Percentiles rank a stretch among this genome's conserved stretches.
Conservation (phyloP, 805 yeast genomes). For the Ogataea corticis region DNA sequence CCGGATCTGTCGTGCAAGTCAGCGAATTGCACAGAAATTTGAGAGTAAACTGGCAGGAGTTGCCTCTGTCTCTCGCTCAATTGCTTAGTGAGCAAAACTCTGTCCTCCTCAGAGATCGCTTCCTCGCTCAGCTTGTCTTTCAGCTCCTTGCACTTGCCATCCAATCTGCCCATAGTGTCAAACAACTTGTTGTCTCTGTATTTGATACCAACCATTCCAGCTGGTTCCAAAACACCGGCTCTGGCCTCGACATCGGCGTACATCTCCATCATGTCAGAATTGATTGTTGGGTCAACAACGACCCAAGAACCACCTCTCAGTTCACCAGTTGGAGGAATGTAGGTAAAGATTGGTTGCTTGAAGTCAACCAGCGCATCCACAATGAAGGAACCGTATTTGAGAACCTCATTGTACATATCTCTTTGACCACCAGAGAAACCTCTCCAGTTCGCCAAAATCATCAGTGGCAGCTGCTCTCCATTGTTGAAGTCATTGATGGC, state of each 20-base stretch:
- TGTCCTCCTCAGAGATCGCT: conserved; percentile 61
- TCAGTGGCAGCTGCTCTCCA: conserved; percentile 96
- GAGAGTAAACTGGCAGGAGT: conserved; percentile 85
- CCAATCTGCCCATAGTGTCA: conserved; percentile 90
- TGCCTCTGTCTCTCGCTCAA: conserved; percentile 76
- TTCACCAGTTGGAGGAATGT: conserved; percentile 98
- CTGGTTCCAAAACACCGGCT: conserved; percentile 98
- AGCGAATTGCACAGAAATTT: conserved; percentile 93
- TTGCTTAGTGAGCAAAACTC: conserved; percentile 61
- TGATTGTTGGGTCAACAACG: conserved; percentile 97
- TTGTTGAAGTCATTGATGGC: conserved; percentile 96
- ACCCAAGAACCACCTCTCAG: conserved; percentile 99
- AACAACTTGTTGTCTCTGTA: conserved; percentile 91
- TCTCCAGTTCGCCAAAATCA: conserved; percentile 99
- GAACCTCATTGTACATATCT: conserved; percentile 98
- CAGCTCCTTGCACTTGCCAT: conserved; percentile 67
- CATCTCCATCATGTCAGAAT: conserved; percentile 98
- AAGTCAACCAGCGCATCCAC: conserved; percentile 96
- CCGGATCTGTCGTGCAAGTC: conserved; percentile 97
- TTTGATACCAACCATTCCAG: conserved; percentile 98
- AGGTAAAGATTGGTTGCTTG: conserved; percentile 95
- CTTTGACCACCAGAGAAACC: conserved; percentile 99
- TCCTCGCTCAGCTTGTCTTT: conserved; percentile 58
- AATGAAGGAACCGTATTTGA: conserved; percentile 94
- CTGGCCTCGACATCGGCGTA: conserved; percentile 94